Evolutionary conservation across 805 yeast genomes (phyloP).

Genomic region (Barnettozyma vustinii): DNA sequence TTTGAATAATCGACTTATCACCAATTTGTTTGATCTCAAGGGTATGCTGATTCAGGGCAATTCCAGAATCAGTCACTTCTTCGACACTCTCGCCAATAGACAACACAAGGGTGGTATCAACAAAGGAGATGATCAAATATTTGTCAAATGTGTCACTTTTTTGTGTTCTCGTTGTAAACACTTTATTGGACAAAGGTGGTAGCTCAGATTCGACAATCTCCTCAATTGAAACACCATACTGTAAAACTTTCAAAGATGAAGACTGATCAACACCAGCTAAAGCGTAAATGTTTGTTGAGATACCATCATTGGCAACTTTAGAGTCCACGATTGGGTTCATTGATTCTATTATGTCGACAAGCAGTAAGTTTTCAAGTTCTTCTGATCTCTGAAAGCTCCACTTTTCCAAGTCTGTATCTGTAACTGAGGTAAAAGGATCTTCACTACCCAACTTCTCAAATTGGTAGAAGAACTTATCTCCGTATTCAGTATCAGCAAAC

Average conservation of each 20-base stretch:
- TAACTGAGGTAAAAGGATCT: constrained; percentile 31
- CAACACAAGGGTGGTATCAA: constrained; percentile 65
- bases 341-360: constrained; percentile 43
- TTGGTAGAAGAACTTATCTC: constrained; percentile 68
- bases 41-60: constrained; percentile 54
- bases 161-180: constrained; percentile 57
- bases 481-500: constrained; percentile 57
- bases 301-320: constrained; percentile 27
- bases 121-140: constrained; percentile 59
- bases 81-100: constrained; percentile 77
- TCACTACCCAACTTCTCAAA: constrained; percentile 71
- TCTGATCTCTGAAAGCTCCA: constrained; percentile 26
- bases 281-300: constrained; percentile 36
- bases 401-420: constrained; percentile 29
- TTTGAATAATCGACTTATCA: constrained; percentile 55
- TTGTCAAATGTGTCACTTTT: constrained; percentile 46
- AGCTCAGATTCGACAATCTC: constrained; percentile 71
- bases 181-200: constrained; percentile 56
- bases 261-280: constrained; percentile 39
- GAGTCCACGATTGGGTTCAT: constrained; percentile 49
- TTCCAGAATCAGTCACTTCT: constrained; percentile 62
- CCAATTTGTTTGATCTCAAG: constrained; percentile 70
- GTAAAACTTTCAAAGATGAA: constrained; percentile 42
- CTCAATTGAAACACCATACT: constrained; percentile 54
- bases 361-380: constrained; percentile 49